Evolutionary conservation across 176 grass and related monocot species (phyloP).

Genomic region (Miscanthus lutarioriparius): DNA sequence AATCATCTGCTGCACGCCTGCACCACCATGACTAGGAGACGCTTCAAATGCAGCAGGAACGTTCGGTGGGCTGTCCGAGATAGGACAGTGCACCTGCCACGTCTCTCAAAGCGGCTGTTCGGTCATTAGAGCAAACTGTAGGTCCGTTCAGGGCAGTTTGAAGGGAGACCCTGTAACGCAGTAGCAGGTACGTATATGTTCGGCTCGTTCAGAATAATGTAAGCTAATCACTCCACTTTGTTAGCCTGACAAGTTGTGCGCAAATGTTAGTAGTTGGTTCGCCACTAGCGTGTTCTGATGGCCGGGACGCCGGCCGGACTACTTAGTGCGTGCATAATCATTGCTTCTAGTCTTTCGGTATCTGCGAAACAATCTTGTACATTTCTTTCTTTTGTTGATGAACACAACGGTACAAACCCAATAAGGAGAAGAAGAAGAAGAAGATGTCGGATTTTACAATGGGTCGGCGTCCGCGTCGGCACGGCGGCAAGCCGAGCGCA

Average conservation of each 20-base stretch:
- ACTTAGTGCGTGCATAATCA: constrained; percentile 31
- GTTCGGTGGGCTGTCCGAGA: constrained; percentile 7
- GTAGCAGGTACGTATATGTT: neutral
- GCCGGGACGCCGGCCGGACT: neutral
- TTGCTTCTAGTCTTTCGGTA: neutral
- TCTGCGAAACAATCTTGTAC: constrained; percentile 49
- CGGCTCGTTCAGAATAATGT: neutral
- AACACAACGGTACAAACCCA: constrained; percentile 38
- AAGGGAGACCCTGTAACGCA: neutral
- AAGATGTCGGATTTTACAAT: constrained; percentile 54
- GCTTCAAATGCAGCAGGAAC: neutral
- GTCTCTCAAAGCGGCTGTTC: no score
- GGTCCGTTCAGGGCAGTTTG: constrained; percentile 2
- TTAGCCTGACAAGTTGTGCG: neutral
- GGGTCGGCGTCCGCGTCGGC: neutral
- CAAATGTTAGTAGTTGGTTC: neutral
- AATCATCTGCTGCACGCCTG: constrained; percentile 4
- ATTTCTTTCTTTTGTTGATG: constrained; percentile 28
- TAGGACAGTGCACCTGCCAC: constrained; percentile 22
- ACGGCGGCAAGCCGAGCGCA: neutral
- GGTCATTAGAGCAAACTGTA: no score
- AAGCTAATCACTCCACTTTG: neutral
- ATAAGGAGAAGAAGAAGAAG: neutral
- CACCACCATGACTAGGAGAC: neutral
- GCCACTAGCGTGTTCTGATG: constrained; percentile 11